Conservation (phyloP, 306 rosid genomes). For the Vigna unguiculata region DNA sequence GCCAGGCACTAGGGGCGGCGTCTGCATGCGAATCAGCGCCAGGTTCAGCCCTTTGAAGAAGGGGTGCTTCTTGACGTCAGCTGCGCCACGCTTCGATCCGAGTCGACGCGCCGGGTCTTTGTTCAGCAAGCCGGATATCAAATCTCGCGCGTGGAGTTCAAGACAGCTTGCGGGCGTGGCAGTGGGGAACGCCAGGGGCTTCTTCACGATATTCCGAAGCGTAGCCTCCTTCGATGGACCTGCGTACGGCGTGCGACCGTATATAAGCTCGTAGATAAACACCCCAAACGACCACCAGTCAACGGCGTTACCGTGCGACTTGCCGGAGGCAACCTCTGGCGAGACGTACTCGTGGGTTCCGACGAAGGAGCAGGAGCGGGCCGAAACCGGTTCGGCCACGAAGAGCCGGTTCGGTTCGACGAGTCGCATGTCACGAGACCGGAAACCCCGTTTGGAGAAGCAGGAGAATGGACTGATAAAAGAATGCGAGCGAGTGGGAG, state of each 20-base stretch:
- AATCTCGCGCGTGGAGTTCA: slow-evolving; percentile 80
- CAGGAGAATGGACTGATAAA: slow-evolving; percentile 60
- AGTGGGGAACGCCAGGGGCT: slow-evolving; percentile 67
- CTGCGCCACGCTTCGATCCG: slow-evolving; percentile 94
- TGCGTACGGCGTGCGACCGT: slow-evolving; percentile 92
- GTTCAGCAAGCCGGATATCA: slow-evolving; percentile 60
- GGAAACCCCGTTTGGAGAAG: slow-evolving; percentile 63
- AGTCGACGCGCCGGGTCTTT: slow-evolving; percentile 78
- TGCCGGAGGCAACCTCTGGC: slow-evolving; percentile 90
- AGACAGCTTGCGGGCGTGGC: slow-evolving; percentile 54
- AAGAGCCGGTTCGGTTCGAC: slow-evolving; percentile 72
- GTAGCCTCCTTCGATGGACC: slow-evolving; percentile 74
- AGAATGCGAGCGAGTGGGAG: slow-evolving; percentile 52
- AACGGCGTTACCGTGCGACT: slow-evolving; percentile 93
- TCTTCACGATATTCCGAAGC: slow-evolving; percentile 69
- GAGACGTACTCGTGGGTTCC: slow-evolving; percentile 97
- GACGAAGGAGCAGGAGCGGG: slow-evolving; percentile 86
- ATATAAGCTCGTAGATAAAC: slow-evolving; percentile 83
- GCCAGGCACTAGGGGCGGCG: slow-evolving; percentile 77
- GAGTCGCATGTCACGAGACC: slow-evolving; percentile 72
- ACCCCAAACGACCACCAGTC: slow-evolving; percentile 99
- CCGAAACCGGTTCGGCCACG: slow-evolving; percentile 92
- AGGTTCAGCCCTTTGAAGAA: slow-evolving; percentile 76
- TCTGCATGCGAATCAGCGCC: slow-evolving; percentile 73
- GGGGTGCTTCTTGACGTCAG: slow-evolving; percentile 85